Evolutionary conservation across 768 basidiomycete species (phyloP).

Genomic region (Pholiota conissans): DNA sequence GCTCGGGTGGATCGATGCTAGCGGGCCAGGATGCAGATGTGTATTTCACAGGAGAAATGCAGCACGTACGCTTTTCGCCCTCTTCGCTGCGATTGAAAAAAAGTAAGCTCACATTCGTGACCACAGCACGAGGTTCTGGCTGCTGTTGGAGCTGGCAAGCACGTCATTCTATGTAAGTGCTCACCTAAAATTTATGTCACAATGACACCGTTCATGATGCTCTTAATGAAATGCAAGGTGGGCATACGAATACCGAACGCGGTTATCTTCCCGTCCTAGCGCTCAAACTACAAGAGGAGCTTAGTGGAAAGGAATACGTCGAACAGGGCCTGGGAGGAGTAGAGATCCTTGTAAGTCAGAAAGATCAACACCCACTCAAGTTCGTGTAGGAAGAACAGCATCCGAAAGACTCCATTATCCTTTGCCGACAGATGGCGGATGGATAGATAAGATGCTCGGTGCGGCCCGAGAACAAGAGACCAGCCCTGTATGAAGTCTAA

Average conservation of each 20-base stretch:
- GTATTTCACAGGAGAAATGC: constrained; percentile 92
- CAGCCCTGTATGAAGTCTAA: constrained; percentile 8
- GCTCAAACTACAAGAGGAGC: constrained; percentile 54
- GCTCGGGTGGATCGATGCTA: constrained; percentile 82
- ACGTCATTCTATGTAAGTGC: constrained; percentile 81
- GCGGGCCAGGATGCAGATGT: constrained; percentile 75
- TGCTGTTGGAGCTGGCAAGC: constrained; percentile 69
- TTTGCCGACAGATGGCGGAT: neutral
- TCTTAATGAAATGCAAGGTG: constrained; percentile 47
- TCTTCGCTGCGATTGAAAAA: constrained; percentile 11
- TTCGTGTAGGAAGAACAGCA: constrained; percentile 48
- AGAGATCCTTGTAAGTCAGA: constrained; percentile 70
- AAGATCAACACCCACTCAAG: constrained; percentile 74
- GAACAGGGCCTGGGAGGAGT: constrained; percentile 38
- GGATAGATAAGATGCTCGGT: constrained; percentile 12
- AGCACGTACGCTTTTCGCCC: constrained; percentile 61
- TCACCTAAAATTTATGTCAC: constrained; percentile 28
- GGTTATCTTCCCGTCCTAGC: constrained; percentile 84
- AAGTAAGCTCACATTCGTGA: constrained; percentile 20
- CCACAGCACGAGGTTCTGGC: constrained; percentile 85
- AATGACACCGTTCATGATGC: constrained; percentile 20
- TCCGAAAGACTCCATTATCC: constrained; percentile 4
- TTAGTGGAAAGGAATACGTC: constrained; percentile 36
- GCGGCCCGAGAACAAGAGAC: constrained; percentile 6
- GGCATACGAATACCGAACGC: constrained; percentile 94